Conservation (phyloP, 106 monocot genomes). For the Allium sativum region DNA sequence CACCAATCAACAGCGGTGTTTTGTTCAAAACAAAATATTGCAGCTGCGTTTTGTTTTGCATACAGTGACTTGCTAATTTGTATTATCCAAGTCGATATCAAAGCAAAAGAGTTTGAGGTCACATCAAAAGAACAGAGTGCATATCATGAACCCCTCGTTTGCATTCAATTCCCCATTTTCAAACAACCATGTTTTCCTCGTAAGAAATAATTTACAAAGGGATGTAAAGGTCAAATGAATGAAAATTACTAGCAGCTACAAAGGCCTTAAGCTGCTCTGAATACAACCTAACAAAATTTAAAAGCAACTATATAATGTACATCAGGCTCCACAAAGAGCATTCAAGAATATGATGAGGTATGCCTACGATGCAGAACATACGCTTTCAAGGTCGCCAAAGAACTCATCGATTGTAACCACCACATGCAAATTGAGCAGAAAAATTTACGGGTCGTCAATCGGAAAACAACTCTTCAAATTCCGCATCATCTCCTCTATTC, state of each 20-base stretch:
- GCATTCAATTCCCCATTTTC: too few species aligned
- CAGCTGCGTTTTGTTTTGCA: too few species aligned
- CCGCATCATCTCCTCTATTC: constrained; percentile 31
- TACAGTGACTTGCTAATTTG: too few species aligned
- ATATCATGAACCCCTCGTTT: too few species aligned
- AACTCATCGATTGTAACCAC: constrained; percentile 3
- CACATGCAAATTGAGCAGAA: neutral
- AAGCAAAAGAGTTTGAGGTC: too few species aligned
- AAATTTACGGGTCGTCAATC: constrained; percentile 26
- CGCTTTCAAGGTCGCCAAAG: constrained; percentile 1
- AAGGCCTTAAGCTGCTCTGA: neutral
- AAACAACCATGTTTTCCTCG: too few species aligned
- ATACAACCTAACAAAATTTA: neutral
- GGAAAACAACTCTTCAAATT: constrained; percentile 67
- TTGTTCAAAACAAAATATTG: too few species aligned
- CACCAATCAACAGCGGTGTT: too few species aligned
- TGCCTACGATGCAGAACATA: neutral
- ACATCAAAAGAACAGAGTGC: too few species aligned
- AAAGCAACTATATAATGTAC: constrained; percentile 1
- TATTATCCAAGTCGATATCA: too few species aligned
- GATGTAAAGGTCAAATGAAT: neutral
- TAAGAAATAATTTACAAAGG: neutral
- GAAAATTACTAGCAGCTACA: neutral
- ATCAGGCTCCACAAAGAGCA: neutral
- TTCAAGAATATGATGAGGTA: neutral